Evolutionary conservation across 2,329 filamentous ascomycete genomes (phyloP).

Genomic region (Sarocladium brachiariae): DNA sequence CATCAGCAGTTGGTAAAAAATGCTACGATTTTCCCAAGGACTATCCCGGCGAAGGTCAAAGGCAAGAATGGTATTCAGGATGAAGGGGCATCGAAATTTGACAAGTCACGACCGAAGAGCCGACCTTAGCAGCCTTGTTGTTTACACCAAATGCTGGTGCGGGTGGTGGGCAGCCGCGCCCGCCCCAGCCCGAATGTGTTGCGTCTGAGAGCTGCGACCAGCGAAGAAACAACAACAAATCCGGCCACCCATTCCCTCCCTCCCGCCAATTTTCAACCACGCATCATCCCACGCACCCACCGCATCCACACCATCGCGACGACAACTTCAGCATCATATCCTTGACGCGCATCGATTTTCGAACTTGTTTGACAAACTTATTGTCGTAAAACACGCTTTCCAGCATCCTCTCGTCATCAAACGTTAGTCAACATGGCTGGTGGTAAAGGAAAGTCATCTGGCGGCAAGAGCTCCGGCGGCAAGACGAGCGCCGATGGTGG

Average conservation of each 20-base stretch:
- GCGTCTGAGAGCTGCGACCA: slow-evolving; percentile 1
- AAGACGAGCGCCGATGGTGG: slow-evolving; percentile 57
- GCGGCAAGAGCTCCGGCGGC: slow-evolving; percentile 80
- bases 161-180: slow-evolving; percentile 6
- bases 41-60: too few species aligned
- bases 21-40: too few species aligned
- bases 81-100: too few species aligned
- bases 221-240: slow-evolving; percentile 10
- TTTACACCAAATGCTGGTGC: not conserved
- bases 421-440: slow-evolving; percentile 51
- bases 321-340: not conserved
- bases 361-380: not conserved
- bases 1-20: not conserved
- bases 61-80: too few species aligned
- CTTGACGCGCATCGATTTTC: slow-evolving; percentile 4
- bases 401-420: not conserved
- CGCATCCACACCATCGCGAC: slow-evolving; percentile 4
- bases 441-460: slow-evolving; percentile 88
- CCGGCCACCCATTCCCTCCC: slow-evolving; percentile 7
- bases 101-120: too few species aligned
- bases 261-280: slow-evolving; percentile 10
- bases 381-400: not conserved
- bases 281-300: slow-evolving; percentile 9
- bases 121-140: not conserved
- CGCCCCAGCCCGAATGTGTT: slow-evolving; percentile 5